Base-by-base conservation (phyloP, 2,329 filamentous ascomycete genomes). In the Penicillium sp. region DNA sequence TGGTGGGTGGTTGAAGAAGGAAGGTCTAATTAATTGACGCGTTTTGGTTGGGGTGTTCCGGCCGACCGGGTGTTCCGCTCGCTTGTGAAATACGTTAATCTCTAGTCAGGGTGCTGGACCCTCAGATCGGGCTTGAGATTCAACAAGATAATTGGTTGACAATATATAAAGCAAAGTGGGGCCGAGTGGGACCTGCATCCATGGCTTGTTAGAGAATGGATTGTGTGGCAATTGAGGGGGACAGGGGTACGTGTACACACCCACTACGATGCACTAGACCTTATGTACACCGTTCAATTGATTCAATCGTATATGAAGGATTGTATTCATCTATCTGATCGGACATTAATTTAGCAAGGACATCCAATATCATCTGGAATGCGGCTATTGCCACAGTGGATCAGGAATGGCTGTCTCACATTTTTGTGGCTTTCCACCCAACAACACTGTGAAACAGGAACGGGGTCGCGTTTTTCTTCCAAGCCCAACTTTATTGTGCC, bases 391-490 rank as follows among this genome's bases (percentile, higher is more conserved):
- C 41, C 31, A 51, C 25, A 25, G 53, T 52, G 49, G 54, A 46
- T 44, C 53, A 48, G 40, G 51, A 46, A 62, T 55, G 57, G 51
- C 37, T 51, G 59, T 64, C 61, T 65, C 63, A 64, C 63, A 65
- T 65, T 65, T 44, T 60, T 59, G 46, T 27, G 43, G 45, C 43
- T 52, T 20, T 53, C 31, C 51, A 51, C 53, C 49, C 51, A 61
- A 62, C 57, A 50, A 55, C 57, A 54, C 41, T 31, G 15, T 65
- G 63, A 65, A 64, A 65, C 63, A 57, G 42, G 56, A 18, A 49
- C 53, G 37, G 15, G 18, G 50, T 44, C 35, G 37, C 27, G 23
- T 54, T 54, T 31, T 48, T 35, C 49, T 31, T 42, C 44, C 49
- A 31, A 31, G 18, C 27, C 29, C 25, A 45, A 49, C 27, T 41